Base-by-base conservation (phyloP, 1,284 basidiomycete genomes). In the Ustilago loliicola region DNA sequence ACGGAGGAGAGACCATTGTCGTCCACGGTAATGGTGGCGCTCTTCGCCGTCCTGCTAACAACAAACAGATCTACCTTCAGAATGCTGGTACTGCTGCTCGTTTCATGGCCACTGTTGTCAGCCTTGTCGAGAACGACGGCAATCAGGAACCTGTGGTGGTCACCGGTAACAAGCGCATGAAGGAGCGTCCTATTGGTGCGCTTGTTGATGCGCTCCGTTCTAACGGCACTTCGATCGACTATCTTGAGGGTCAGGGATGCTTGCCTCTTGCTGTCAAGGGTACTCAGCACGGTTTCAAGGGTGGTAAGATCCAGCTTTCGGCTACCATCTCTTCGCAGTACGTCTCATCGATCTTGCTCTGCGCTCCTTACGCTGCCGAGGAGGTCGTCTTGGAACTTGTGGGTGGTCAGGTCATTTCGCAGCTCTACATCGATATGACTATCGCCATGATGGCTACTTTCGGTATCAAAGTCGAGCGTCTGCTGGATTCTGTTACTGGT, bases 351-450 rank as follows among this genome's bases (percentile, higher is more conserved):
- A 94, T 98, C 86, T 90, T 99, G 9, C 92, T 99, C 40, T 97
- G 95, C 83, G 96, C 96, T 0, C 96, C 96, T 0, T 99, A 98
- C 86, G 96, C 96, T 1, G 85, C 88, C 42, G 90, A 94, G 82
- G 89, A 92, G 40, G 91, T 98, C 75, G 92, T 91, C 5, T 91
- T 99, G 67, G 94, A 97, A 88, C 91, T 99, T 69, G 93, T 91
- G 0, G 95, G 95, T 27, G 95, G 94, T 3, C 91, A 93, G 82
- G 97, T 99, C 85, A 98, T 99, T 87, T 97, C 95, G 21, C 96
- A 98, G 88, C 95, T 95, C 2, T 99, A 99, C 89, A 99, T 99
- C 87, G 96, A 99, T 88, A 98, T 99, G 96, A 99, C 97, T 5
- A 93, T 98, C 79, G 92, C 95, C 9, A 97, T 99, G 93, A 99